phyloP scores from a whole-genome alignment of 2,329 filamentous ascomycete species.

The Catunica adiposa region DNA sequence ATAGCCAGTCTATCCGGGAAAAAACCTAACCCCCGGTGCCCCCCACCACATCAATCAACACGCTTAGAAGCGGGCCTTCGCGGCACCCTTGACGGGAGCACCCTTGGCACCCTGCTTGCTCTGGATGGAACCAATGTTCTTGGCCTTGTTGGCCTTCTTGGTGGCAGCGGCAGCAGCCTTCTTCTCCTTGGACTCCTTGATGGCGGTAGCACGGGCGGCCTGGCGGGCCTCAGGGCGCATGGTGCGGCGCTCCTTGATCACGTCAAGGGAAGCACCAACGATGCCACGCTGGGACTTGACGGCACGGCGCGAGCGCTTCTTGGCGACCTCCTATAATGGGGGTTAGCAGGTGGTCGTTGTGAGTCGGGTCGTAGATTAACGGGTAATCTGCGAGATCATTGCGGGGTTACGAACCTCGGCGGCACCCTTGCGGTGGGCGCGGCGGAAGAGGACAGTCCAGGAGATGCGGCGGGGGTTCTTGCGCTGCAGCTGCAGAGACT shows the following conservation, averaged over 20 bases:
- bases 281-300: conserved; percentile 99
- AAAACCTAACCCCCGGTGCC: no score
- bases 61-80: conserved; percentile 61
- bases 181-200: conserved; percentile 99
- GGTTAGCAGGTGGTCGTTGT: conserved; percentile 23
- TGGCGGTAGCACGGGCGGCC: conserved; percentile 75
- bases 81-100: conserved; percentile 66
- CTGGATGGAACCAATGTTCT: conserved; percentile 67
- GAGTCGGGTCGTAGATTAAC: not conserved
- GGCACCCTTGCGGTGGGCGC: conserved; percentile 99
- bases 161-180: conserved; percentile 69
- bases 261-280: conserved; percentile 96
- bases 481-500: conserved; percentile 99
- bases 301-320: conserved; percentile 96
- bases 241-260: conserved; percentile 97
- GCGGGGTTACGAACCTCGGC: conserved; percentile 65
- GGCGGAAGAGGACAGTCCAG: conserved; percentile 95
- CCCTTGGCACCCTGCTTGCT: conserved; percentile 98
- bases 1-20: no score
- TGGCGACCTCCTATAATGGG: conserved; percentile 77
- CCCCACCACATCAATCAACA: not conserved
- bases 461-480: conserved; percentile 99
- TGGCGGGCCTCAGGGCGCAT: conserved; percentile 90
- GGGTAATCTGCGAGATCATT: not conserved
- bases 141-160: conserved; percentile 99